Evolutionary conservation across 805 yeast species (phyloP).

Genomic region (Debaryomyces maramus): DNA sequence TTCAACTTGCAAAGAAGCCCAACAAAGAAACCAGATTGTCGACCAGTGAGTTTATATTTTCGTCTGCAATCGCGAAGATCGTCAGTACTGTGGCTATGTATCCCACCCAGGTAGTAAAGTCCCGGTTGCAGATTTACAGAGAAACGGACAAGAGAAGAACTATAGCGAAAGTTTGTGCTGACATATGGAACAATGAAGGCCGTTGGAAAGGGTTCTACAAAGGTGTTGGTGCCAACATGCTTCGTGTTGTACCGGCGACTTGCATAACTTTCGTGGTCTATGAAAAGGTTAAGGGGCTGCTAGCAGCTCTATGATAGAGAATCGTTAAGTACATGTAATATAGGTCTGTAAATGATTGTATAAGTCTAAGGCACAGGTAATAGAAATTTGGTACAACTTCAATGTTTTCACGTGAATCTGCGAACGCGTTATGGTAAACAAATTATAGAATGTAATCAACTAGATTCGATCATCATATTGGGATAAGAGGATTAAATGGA

Average conservation of each 20-base stretch:
- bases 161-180: slow-evolving; percentile 29
- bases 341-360: too few relatives aligned
- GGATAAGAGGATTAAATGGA: too few relatives aligned
- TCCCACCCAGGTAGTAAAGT: slow-evolving; percentile 79
- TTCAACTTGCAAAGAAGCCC: slow-evolving; percentile 12
- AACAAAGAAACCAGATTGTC: slow-evolving; percentile 26
- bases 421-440: slow-evolving; percentile 2
- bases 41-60: slow-evolving; percentile 57
- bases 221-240: slow-evolving; percentile 75
- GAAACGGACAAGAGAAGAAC: slow-evolving; percentile 21
- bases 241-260: slow-evolving; percentile 90
- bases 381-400: neutral
- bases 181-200: slow-evolving; percentile 54
- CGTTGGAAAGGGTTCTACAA: slow-evolving; percentile 67
- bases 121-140: slow-evolving; percentile 61
- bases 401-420: neutral
- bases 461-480: too few relatives aligned
- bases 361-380: too few relatives aligned
- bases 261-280: slow-evolving; percentile 86
- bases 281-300: slow-evolving; percentile 50
- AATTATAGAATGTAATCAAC: too few relatives aligned
- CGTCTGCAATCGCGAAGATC: slow-evolving; percentile 70
- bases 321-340: too few relatives aligned
- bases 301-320: too few relatives aligned
- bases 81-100: slow-evolving; percentile 67